Evolutionary conservation across 169 alveolate genomes (phyloP).

Genomic region (Sarcocystis neurona): DNA sequence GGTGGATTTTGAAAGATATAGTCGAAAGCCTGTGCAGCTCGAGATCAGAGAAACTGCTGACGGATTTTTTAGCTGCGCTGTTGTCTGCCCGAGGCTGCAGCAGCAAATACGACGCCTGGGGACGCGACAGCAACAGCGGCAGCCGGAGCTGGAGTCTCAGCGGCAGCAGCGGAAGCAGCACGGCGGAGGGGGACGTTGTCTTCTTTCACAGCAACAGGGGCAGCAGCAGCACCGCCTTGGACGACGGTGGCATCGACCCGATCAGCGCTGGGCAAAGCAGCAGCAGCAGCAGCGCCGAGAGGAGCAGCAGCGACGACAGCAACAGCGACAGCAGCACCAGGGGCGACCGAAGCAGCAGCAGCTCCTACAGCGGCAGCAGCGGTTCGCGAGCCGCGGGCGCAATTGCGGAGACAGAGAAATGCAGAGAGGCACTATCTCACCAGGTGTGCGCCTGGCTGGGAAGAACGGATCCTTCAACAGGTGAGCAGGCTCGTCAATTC

Average conservation of each 20-base stretch:
- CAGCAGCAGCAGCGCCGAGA: background rate
- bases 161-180: background rate
- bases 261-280: background rate
- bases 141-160: background rate
- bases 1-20: background rate
- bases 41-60: background rate
- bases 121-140: background rate
- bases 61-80: background rate
- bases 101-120: no score
- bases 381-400: background rate
- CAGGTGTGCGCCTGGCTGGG: slow-evolving; percentile 5
- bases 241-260: background rate
- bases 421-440: background rate
- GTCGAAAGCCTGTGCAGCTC: background rate
- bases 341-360: background rate
- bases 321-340: background rate
- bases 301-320: background rate
- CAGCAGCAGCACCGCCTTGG: background rate
- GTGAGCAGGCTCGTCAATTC: no score
- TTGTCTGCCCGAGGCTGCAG: background rate
- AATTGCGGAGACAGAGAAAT: background rate
- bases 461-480: background rate
- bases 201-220: background rate
- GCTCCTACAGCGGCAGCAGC: background rate
- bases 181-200: background rate